phyloP scores from a whole-genome alignment of 202 grass and related monocot genomes.

The Saccharum hybrid region DNA sequence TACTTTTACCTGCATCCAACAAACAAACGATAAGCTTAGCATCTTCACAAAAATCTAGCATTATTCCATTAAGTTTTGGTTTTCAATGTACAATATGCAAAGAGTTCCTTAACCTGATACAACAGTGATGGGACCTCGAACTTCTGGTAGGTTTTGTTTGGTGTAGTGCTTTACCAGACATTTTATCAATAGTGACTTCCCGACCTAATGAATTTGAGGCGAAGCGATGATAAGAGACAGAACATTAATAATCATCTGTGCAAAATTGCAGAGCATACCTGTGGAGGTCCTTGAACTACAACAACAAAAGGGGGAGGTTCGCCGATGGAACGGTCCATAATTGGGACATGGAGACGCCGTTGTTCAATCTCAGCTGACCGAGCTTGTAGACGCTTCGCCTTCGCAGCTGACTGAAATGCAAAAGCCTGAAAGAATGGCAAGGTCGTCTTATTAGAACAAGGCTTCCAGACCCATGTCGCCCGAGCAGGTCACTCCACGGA shows the following conservation, averaged over 20 bases:
- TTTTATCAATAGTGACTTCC: constrained; percentile 95
- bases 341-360: constrained; percentile 76
- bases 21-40: background rate
- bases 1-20: constrained; percentile 74
- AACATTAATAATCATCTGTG: background rate
- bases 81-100: constrained; percentile 1
- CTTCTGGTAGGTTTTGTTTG: constrained; percentile 91
- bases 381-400: constrained; percentile 82
- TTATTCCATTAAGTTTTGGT: background rate
- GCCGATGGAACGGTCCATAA: constrained; percentile 80
- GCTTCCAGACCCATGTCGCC: background rate
- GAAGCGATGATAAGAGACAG: constrained; percentile 38
- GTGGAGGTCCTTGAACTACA: constrained; percentile 91
- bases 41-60: constrained; percentile 37
- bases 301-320: constrained; percentile 92
- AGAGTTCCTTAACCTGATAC: constrained; percentile 71
- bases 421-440: constrained; percentile 67
- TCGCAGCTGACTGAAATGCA: constrained; percentile 84
- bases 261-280: constrained; percentile 52
- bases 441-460: constrained; percentile 30
- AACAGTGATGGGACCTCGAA: constrained; percentile 88
- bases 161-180: constrained; percentile 95
- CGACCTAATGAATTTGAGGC: constrained; percentile 62
- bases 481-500: background rate
- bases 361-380: constrained; percentile 88